Conservation (phyloP, 306 rosid species). For the Begonia peltatifolia region DNA sequence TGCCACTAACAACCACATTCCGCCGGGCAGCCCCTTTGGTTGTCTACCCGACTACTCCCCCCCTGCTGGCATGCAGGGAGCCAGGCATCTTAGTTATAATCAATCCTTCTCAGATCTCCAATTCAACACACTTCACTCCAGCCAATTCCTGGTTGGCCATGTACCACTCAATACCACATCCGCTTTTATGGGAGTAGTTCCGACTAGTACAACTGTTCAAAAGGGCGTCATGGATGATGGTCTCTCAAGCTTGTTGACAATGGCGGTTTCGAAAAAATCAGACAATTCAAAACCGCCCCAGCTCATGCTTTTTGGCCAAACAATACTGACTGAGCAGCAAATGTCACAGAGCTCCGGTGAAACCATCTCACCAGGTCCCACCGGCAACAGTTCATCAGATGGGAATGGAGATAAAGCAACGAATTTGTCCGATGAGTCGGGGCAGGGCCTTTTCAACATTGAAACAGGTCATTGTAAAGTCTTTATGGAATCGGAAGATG, state of each 20-base stretch:
- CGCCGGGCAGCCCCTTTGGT: constrained; percentile 43
- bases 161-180: constrained; percentile 33
- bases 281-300: constrained; percentile 44
- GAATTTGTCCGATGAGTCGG: constrained; percentile 36
- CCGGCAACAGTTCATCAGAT: constrained; percentile 52
- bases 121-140: constrained; percentile 54
- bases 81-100: constrained; percentile 96
- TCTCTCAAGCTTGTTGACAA: constrained; percentile 50
- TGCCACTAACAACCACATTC: constrained; percentile 35
- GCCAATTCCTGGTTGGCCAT: constrained; percentile 40
- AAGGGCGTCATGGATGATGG: constrained; percentile 48
- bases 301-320: constrained; percentile 67
- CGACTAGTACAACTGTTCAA: constrained; percentile 21
- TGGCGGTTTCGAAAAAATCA: constrained; percentile 37
- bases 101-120: constrained; percentile 54
- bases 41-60: constrained; percentile 46
- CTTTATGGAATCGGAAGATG: constrained; percentile 56
- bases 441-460: constrained; percentile 40
- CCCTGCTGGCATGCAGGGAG: constrained; percentile 99
- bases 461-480: constrained; percentile 68
- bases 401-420: constrained; percentile 43
- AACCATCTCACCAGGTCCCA: constrained; percentile 42
- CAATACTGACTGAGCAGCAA: constrained; percentile 63
- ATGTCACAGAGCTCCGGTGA: constrained; percentile 50
- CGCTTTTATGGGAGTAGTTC: constrained; percentile 18